Evolutionary conservation across 1,139 yeast species (phyloP).

Genomic region (Pichia sp.): DNA sequence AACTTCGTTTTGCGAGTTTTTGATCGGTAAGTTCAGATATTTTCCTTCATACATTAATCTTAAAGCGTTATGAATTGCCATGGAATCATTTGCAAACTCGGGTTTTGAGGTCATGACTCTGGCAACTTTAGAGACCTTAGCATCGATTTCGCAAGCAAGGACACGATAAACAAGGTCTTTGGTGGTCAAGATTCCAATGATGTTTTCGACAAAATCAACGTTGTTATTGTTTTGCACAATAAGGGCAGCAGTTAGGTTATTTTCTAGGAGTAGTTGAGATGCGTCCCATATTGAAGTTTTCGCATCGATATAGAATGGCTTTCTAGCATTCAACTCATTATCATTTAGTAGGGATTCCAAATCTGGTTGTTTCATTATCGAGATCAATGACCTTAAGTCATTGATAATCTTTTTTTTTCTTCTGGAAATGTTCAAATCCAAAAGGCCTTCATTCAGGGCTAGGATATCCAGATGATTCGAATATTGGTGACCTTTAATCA

Average conservation of each 20-base stretch:
- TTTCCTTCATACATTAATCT: constrained; percentile 42
- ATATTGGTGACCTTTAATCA: constrained; percentile 1
- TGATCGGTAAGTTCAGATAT: constrained; percentile 38
- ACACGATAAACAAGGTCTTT: constrained; percentile 40
- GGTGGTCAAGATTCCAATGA: constrained; percentile 40
- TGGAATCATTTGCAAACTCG: constrained; percentile 35
- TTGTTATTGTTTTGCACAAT: constrained; percentile 20
- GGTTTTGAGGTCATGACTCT: constrained; percentile 41
- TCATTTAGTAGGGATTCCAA: constrained; percentile 30
- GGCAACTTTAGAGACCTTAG: constrained; percentile 34
- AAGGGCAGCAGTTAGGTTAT: constrained; percentile 36
- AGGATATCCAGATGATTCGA: constrained; percentile 20
- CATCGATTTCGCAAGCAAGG: constrained; percentile 33
- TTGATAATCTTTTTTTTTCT: constrained; percentile 28
- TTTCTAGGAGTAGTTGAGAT: constrained; percentile 31
- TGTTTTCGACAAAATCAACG: constrained; percentile 20
- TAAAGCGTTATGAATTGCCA: constrained; percentile 38
- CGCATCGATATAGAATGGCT: constrained; percentile 34
- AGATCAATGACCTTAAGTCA: constrained; percentile 34
- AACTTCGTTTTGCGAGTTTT: constrained; percentile 29
- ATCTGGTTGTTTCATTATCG: constrained; percentile 37
- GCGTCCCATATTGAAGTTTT: constrained; percentile 34
- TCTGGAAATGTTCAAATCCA: constrained; percentile 24
- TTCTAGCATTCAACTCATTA: constrained; percentile 23
- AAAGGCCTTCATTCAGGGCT: constrained; percentile 20